These are phyloP conservation scores for Castanea mollissima DNA, from an alignment of 306 rosid genomes.

Conservation along the genomic window DNA sequence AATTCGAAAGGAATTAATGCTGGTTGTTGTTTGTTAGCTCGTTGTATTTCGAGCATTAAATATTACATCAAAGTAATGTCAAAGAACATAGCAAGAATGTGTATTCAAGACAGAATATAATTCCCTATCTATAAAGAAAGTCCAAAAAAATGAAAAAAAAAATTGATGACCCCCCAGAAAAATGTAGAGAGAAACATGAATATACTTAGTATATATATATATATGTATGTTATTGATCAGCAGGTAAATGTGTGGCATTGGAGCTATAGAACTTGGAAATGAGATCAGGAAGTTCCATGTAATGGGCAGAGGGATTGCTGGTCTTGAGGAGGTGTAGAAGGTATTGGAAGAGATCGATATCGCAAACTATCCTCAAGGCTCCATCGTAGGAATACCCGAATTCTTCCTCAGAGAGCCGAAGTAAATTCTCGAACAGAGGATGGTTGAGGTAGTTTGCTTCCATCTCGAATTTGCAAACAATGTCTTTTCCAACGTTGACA, in stretches of 20 bases:
- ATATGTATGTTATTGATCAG: not conserved
- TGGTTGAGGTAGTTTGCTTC: slow-evolving; percentile 8
- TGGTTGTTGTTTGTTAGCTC: not conserved
- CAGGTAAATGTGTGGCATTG: not conserved
- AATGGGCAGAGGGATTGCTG: slow-evolving; percentile 1
- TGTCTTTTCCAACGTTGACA: not conserved
- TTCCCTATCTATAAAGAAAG: not conserved
- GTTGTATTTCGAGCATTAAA: not conserved
- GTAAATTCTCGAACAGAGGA: not conserved
- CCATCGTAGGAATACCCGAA: slow-evolving; percentile 11
- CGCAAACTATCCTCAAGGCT: slow-evolving; percentile 1
- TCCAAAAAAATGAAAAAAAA: not conserved
- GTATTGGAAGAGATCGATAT: slow-evolving; percentile 4
- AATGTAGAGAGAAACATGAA: not conserved
- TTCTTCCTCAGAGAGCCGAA: slow-evolving; percentile 7
- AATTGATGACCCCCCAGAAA: too few relatives aligned
- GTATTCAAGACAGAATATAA: not conserved
- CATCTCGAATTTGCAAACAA: slow-evolving; percentile 1
- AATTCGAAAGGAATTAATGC: not conserved
- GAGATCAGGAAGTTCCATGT: slow-evolving; percentile 9
- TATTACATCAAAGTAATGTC: not conserved
- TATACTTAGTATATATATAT: not conserved
- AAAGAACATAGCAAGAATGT: not conserved
- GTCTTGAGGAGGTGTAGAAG: slow-evolving; percentile 1
- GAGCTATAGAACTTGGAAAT: slow-evolving; percentile 1